Base-by-base conservation (phyloP, 257 asterid species). In the Paulownia fortunei region DNA sequence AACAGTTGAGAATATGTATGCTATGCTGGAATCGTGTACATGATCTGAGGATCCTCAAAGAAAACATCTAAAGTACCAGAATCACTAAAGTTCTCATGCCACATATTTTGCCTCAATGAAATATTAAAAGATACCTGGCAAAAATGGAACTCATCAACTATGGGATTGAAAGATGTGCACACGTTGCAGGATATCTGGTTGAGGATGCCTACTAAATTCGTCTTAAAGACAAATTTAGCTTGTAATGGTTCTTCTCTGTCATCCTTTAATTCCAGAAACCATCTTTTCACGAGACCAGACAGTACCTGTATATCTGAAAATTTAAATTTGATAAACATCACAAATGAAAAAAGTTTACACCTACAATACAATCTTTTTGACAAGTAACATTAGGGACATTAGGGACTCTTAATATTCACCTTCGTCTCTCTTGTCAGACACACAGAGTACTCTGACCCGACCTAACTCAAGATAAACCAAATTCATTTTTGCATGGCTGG, bases 141-240 rank as follows among this genome's bases (percentile, higher is more conserved):
- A 65, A 83, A 82, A 76, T 26, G 37, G 84, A 95, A 89, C 59
- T 83, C 93, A 67, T 95, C 97, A 46, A 78, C 82, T 41, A 90
- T 74, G 66, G 91, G 86, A 81, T 85, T 82, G 82, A 78, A 78
- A 83, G 93, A 86, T 58, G 85, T 73, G 79, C 46, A 68, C 82
- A 95, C 78, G 89, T 92, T 87, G 90, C 99, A 93, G 80, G 85
- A 87, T 79, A 95, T 90, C 89, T 88, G 86, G 87, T 88, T 85
- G 68, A 81, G 75, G 63, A 84, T 73, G 83, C 85, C 76, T 26
- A 84, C 59, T 72, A 93, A 85, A 83, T 86, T 88, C 81, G 59
- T 82, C 83, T 89, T 90, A 88, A 95, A 93, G 83, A 87, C 54
- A 76, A 95, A 89, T 78, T 74, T 88, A 84, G 94, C 97, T 84